phyloP scores from a whole-genome alignment of 202 grass and related monocot species.

The Zoysia matrella region DNA sequence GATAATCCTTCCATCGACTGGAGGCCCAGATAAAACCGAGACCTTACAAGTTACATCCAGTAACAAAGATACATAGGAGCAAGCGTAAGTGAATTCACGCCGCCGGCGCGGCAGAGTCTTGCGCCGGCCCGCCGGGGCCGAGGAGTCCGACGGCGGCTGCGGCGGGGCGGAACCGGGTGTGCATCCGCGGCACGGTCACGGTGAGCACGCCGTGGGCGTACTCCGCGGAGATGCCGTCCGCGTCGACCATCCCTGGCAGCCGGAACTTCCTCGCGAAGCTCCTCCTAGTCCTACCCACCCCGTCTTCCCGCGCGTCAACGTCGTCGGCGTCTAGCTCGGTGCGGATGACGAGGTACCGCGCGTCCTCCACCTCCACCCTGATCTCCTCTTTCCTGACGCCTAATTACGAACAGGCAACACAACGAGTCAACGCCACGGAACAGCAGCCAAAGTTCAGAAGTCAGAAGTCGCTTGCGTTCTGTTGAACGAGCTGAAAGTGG shows the following conservation, averaged over 20 bases:
- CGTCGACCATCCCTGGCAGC: conserved; percentile 64
- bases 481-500: not conserved
- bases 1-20: too few species aligned
- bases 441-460: too few species aligned
- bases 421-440: not conserved
- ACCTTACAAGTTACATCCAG: too few species aligned
- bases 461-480: not conserved
- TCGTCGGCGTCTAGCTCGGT: conserved; percentile 44
- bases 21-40: too few species aligned
- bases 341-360: conserved; percentile 73
- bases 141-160: not conserved
- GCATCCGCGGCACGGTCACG: conserved; percentile 73
- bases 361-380: conserved; percentile 81
- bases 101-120: conserved; percentile 59
- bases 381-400: conserved; percentile 81
- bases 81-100: conserved; percentile 44
- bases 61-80: too few species aligned
- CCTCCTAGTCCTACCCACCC: not conserved
- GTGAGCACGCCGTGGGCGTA: conserved; percentile 70
- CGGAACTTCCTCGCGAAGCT: conserved; percentile 81
- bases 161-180: conserved; percentile 38
- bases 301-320: not conserved
- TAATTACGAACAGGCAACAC: not conserved
- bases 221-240: conserved; percentile 63
- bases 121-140: conserved; percentile 23